Conservation (phyloP, 768 basidiomycete species). For the Kwoniella newhampshirensis region DNA sequence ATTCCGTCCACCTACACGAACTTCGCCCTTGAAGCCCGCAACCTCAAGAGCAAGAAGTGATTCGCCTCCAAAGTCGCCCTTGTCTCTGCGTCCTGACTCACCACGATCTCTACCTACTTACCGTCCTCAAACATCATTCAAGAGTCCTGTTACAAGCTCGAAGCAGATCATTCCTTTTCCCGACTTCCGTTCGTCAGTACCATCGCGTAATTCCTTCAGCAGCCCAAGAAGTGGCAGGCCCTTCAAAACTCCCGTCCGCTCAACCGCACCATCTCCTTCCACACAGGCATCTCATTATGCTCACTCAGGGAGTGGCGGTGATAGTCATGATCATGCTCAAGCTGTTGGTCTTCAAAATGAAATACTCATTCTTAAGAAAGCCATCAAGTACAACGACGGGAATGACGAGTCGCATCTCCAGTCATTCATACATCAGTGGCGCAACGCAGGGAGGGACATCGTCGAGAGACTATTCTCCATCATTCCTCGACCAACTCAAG, state of each 20-base stretch:
- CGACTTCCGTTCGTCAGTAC: conserved; percentile 2
- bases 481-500: conserved; percentile 31
- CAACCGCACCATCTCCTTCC: conserved; percentile 26
- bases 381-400: conserved; percentile 30
- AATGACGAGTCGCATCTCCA: conserved; percentile 35
- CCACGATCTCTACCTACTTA: not conserved
- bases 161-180: conserved; percentile 3
- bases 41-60: not conserved
- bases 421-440: conserved; percentile 36
- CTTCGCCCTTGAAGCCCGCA: not conserved
- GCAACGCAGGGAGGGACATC: conserved; percentile 41
- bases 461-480: conserved; percentile 40
- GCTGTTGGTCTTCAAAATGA: conserved; percentile 30
- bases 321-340: conserved; percentile 4
- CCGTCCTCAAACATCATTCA: not conserved
- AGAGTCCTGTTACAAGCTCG: not conserved
- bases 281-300: no score
- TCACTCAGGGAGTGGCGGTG: not conserved
- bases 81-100: not conserved
- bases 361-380: conserved; percentile 33
- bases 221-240: conserved; percentile 17
- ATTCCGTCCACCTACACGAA: conserved; percentile 29
- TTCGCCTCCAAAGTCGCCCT: not conserved
- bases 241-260: conserved; percentile 32
- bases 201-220: no score